These are phyloP conservation scores for Backusella morwellensis DNA, from an alignment of 192 early-diverging fungal genomes.

Conservation along the genomic window DNA sequence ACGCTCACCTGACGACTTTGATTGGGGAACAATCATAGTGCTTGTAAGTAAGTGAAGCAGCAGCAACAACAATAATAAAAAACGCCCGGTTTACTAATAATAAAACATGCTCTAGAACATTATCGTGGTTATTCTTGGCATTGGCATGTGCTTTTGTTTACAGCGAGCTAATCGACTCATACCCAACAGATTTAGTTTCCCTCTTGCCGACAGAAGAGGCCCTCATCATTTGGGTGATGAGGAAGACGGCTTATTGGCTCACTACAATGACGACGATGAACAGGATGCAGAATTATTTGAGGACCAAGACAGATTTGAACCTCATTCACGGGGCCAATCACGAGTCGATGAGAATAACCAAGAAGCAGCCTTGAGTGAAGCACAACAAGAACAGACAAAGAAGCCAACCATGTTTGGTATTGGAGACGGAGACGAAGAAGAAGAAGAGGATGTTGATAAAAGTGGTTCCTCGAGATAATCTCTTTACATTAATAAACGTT, in stretches of 20 bases:
- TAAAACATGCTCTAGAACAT: conserved; percentile 8
- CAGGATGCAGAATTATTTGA: not conserved
- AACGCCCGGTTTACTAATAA: not conserved
- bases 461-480: not conserved
- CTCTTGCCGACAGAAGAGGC: conserved; percentile 1
- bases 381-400: not conserved
- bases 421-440: not conserved
- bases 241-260: conserved; percentile 15
- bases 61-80: not conserved
- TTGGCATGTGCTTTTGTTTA: conserved; percentile 29
- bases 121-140: conserved; percentile 5
- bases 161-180: conserved; percentile 21
- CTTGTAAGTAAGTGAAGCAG: conserved; percentile 4
- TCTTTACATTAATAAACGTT: not conserved
- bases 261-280: conserved; percentile 8
- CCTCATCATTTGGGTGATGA: not conserved
- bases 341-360: not conserved
- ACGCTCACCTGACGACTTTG: conserved; percentile 13
- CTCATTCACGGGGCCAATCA: not conserved
- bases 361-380: not conserved
- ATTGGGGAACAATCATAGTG: conserved; percentile 11
- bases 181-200: conserved; percentile 24
- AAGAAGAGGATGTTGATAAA: not conserved
- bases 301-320: not conserved
- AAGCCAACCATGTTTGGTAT: not conserved